phyloP scores from a whole-genome alignment of 805 yeast genomes.

The Cyberlindnera veronae region DNA sequence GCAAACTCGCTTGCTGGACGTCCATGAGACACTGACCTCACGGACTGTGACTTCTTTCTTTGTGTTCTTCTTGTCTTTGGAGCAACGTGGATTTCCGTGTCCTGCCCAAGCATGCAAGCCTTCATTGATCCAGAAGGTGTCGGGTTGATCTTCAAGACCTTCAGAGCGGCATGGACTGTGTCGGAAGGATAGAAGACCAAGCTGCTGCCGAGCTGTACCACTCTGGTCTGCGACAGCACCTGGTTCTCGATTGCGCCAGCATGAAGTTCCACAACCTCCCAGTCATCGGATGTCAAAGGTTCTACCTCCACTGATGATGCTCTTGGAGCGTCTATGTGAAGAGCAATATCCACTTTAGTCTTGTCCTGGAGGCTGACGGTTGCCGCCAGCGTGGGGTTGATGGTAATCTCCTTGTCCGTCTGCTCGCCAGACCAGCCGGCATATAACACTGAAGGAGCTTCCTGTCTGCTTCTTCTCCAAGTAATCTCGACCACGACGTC shows the following conservation, averaged over 20 bases:
- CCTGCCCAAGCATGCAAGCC: conserved; percentile 54
- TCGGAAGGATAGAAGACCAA: conserved; percentile 71
- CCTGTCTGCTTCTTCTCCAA: conserved; percentile 28
- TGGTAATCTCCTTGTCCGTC: conserved; percentile 41
- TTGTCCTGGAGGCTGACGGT: conserved; percentile 44
- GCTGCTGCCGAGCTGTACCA: conserved; percentile 55
- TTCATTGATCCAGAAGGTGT: conserved; percentile 25
- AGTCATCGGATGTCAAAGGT: conserved; percentile 74
- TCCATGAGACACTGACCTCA: conserved; percentile 24
- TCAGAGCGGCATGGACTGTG: conserved; percentile 54
- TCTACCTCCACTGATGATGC: conserved; percentile 69
- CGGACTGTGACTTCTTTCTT: conserved; percentile 22
- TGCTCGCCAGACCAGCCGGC: conserved; percentile 68
- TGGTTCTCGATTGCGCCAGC: conserved; percentile 72
- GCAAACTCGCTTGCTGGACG: conserved; percentile 22
- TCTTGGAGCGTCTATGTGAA: conserved; percentile 47
- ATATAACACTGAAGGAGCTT: conserved; percentile 32
- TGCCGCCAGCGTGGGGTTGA: conserved; percentile 66
- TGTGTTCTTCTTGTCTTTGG: conserved; percentile 49
- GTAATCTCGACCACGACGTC: conserved; percentile 50
- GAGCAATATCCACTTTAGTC: conserved; percentile 37
- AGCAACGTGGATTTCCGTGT: conserved; percentile 71
- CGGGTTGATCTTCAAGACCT: conserved; percentile 45
- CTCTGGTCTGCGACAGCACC: conserved; percentile 75
- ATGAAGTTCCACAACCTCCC: conserved; percentile 87